Base-by-base conservation (phyloP, 1,284 basidiomycete species). In the Heliocybe sulcata region DNA sequence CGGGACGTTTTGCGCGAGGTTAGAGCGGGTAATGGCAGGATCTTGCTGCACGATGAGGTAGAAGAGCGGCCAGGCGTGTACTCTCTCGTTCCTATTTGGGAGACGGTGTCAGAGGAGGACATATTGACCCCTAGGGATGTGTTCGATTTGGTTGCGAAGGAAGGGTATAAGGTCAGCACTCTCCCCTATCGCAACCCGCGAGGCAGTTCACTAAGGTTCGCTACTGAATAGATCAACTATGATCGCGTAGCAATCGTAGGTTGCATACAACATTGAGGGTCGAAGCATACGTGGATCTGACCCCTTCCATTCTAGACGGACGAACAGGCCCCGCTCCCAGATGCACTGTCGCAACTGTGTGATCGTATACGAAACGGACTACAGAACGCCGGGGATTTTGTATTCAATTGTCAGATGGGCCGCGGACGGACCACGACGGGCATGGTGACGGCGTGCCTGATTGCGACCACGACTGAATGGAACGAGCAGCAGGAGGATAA, bases 21-120 rank as follows among this genome's bases (percentile, higher is more conserved):
- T 26, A 75, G 77, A 49, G 71, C 77, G 53, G 81, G 86, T n/a
- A 72, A 81, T 26, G 94, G 95, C 1, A 83, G 92, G 27, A 83
- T 99, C 35, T 74, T 99, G 2, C 77, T 96, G 1, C 97, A 99
- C 61, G 97, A 99, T 65, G 97, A 99, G 72, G 82, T 96, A 4
- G 94, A 98, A 69, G 94, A 94, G 57, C 81, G 90, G 27, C 90
- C 94, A 0, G 96, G 96, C 1, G 80, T 85, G 1, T 99, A 95
- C 71, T 83, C 85, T 22, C 89, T 95, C 61, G 85, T 94, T 49
- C 91, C 92, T 0, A 78, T 87, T 49, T 97, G 94, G 95, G 93
- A 96, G 70, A 83, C 81, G 4, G 86, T 95, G 25, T 75, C 80
- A 1, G 89, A 93, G 56, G 76, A 81, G 23, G 94, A 99, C 57